Conservation (phyloP, 1,139 yeast genomes). For the Meyerozyma smithsonii region DNA sequence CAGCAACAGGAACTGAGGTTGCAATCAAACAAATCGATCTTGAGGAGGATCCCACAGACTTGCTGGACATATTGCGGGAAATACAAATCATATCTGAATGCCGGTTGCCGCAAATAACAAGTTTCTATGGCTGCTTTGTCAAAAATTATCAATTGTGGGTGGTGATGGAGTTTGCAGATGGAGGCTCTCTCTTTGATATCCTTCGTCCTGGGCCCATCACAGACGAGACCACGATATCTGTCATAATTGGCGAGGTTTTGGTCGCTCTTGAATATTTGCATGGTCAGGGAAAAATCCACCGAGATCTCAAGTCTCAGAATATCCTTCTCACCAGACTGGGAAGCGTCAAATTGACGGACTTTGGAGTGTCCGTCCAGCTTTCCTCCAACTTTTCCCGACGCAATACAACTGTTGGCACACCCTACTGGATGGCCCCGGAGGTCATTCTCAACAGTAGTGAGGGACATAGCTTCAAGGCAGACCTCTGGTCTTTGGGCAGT, state of each 20-base stretch:
- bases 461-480: slow-evolving; percentile 86
- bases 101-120: slow-evolving; percentile 62
- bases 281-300: slow-evolving; percentile 72
- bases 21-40: slow-evolving; percentile 74
- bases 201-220: slow-evolving; percentile 55
- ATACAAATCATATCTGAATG: slow-evolving; percentile 76
- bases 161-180: slow-evolving; percentile 78
- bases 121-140: slow-evolving; percentile 76
- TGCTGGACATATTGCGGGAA: slow-evolving; percentile 76
- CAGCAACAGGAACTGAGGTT: slow-evolving; percentile 45
- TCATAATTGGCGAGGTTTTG: slow-evolving; percentile 56
- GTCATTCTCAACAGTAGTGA: slow-evolving; percentile 71
- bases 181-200: slow-evolving; percentile 76
- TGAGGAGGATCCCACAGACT: slow-evolving; percentile 71
- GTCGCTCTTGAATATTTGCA: slow-evolving; percentile 70
- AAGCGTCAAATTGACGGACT: slow-evolving; percentile 89
- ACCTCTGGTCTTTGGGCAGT: slow-evolving; percentile 94
- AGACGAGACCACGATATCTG: slow-evolving; percentile 46
- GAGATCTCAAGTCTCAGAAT: slow-evolving; percentile 86
- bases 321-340: slow-evolving; percentile 64
- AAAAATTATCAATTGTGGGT: slow-evolving; percentile 81
- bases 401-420: slow-evolving; percentile 95
- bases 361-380: slow-evolving; percentile 89
- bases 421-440: slow-evolving; percentile 99
- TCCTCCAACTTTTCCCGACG: slow-evolving; percentile 73